A percentile compares a stretch with the other conserved stretches of the same genome.
These are phyloP conservation scores for Lyophyllum decastes DNA, from an alignment of 768 basidiomycete genomes.

Conservation along the genomic window DNA sequence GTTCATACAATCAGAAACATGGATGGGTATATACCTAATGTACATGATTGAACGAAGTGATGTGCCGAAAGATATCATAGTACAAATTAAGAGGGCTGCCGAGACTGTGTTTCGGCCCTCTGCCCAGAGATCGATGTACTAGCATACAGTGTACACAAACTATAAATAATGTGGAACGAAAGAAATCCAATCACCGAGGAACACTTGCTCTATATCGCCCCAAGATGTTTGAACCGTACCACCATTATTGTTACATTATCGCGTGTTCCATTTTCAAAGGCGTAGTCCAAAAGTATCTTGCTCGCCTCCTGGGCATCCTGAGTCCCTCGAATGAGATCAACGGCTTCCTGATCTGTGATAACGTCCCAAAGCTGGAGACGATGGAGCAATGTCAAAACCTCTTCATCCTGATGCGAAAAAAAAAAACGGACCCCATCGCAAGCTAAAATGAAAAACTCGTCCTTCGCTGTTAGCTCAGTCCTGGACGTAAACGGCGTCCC, in stretches of 20 bases:
- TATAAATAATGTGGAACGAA: not conserved
- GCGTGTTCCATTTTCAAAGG: constrained; percentile 14
- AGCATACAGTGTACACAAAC: not conserved
- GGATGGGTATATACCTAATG: not conserved
- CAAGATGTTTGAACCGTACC: constrained; percentile 10
- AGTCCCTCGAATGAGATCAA: constrained; percentile 9
- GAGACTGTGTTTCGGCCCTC: not conserved
- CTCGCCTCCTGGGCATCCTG: constrained; percentile 14
- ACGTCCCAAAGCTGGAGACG: constrained; percentile 18
- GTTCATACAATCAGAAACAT: not conserved
- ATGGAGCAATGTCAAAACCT: not conserved
- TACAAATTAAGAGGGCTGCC: not conserved
- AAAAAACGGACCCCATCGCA: constrained; percentile 14
- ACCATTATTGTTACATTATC: constrained; percentile 19
- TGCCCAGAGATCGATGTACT: not conserved
- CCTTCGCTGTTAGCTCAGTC: constrained; percentile 6
- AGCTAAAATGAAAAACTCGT: constrained; percentile 17
- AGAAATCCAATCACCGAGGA: not conserved
- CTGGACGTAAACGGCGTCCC: constrained; percentile 10
- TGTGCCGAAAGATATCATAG: not conserved
- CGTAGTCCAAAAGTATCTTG: constrained; percentile 15
- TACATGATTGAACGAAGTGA: not conserved
- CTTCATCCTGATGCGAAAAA: not conserved
- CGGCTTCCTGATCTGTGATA: constrained; percentile 13
- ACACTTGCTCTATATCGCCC: not conserved